Conservation (phyloP, 2,329 filamentous ascomycete genomes). For the Geosmithia morbida region DNA sequence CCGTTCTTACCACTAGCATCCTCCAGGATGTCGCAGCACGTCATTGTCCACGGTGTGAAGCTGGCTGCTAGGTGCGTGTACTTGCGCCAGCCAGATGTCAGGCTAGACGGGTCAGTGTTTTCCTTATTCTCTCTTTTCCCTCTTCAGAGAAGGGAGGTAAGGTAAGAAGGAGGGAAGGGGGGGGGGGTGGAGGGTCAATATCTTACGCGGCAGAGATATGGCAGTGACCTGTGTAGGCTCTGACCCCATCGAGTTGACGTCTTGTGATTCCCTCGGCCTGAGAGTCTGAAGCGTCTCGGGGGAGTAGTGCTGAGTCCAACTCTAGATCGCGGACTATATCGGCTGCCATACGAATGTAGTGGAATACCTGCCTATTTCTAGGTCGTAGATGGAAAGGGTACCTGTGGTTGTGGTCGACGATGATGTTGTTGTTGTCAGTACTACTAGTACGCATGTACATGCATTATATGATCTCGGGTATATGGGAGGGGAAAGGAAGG, state of each 20-base stretch:
- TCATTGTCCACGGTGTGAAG: constrained; percentile 27
- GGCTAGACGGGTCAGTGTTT: constrained; percentile 12
- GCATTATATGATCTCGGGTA: no score
- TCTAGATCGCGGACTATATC: constrained; percentile 36
- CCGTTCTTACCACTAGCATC: constrained; percentile 13
- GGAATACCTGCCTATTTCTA: constrained; percentile 30
- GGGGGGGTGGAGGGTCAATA: background rate
- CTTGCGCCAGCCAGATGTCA: constrained; percentile 21
- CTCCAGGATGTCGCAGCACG: constrained; percentile 29
- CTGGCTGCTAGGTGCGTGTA: constrained; percentile 11
- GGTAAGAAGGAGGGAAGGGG: no score
- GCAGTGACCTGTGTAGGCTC: constrained; percentile 30
- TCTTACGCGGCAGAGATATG: constrained; percentile 25
- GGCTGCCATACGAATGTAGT: constrained; percentile 36
- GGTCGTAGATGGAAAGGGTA: constrained; percentile 40
- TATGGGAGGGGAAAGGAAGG: background rate
- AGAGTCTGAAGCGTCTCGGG: background rate
- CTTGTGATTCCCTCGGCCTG: background rate
- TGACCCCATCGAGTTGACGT: constrained; percentile 24
- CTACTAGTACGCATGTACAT: no score
- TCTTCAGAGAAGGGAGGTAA: no score
- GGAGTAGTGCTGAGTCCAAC: constrained; percentile 18
- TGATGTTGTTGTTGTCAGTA: no score
- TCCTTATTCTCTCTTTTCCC: no score
- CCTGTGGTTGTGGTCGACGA: no score